Percentiles rank a stretch among this genome's conserved stretches.
Evolutionary conservation across 2,329 filamentous ascomycete genomes (phyloP).

Genomic region (Harringtonia aguacate): DNA sequence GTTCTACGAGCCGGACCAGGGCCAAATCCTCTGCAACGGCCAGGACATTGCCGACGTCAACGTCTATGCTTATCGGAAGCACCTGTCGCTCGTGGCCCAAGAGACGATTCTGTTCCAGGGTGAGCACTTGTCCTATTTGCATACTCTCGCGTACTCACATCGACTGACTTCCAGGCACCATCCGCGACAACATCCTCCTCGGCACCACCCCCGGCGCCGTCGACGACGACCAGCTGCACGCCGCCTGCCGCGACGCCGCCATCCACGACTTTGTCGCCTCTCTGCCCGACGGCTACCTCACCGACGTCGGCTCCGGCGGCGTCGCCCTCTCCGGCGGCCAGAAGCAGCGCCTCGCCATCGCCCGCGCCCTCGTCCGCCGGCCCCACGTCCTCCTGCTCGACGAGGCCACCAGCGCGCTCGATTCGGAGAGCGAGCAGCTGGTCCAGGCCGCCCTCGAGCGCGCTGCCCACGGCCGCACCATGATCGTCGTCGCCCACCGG

Average conservation of each 20-base stretch:
- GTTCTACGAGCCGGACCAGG: constrained; percentile 59
- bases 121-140: no score
- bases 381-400: constrained; percentile 45
- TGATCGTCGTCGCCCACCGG: no score
- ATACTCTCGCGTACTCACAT: no score
- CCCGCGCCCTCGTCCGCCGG: constrained; percentile 40
- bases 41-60: constrained; percentile 48
- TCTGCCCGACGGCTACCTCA: constrained; percentile 58
- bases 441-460: constrained; percentile 54
- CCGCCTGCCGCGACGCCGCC: constrained; percentile 49
- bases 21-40: constrained; percentile 54
- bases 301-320: constrained; percentile 55
- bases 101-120: constrained; percentile 65
- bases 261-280: constrained; percentile 62
- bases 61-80: constrained; percentile 50
- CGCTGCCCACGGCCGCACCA: no score
- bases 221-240: constrained; percentile 38
- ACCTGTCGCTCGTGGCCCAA: constrained; percentile 48
- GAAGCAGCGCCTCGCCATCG: constrained; percentile 44
- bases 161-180: no score
- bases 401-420: constrained; percentile 47
- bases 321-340: constrained; percentile 49
- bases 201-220: constrained; percentile 43
- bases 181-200: constrained; percentile 60
- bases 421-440: constrained; percentile 50